Evolutionary conservation across 768 basidiomycete species (phyloP).

Genomic region (Collybiopsis luxurians): DNA sequence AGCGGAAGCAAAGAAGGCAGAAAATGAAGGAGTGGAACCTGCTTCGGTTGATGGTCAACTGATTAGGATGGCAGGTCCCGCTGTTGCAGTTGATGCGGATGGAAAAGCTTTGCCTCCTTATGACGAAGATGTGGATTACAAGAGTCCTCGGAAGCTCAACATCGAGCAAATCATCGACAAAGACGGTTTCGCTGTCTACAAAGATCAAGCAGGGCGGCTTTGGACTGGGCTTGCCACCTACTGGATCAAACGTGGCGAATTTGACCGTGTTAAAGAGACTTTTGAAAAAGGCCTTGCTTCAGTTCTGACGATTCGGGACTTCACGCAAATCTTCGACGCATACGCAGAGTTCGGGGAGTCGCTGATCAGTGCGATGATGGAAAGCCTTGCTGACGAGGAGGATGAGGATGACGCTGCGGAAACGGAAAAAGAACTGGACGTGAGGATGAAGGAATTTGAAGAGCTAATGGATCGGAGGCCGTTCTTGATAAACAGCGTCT

Average conservation of each 20-base stretch:
- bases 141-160: conserved; percentile 68
- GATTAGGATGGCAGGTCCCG: conserved; percentile 68
- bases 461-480: conserved; percentile 92
- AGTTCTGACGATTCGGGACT: conserved; percentile 93
- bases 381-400: conserved; percentile 74
- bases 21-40: conserved; percentile 27
- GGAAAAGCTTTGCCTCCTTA: conserved; percentile 52
- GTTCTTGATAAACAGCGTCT: conserved; percentile 94
- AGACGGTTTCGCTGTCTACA: conserved; percentile 87
- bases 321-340: conserved; percentile 96
- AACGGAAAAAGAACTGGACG: conserved; percentile 80
- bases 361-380: conserved; percentile 88
- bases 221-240: conserved; percentile 98
- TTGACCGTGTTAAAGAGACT: conserved; percentile 82
- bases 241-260: conserved; percentile 97
- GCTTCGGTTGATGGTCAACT: conserved; percentile 59
- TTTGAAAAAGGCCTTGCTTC: conserved; percentile 84
- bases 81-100: conserved; percentile 49
- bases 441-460: conserved; percentile 90
- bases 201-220: conserved; percentile 93
- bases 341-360: conserved; percentile 94
- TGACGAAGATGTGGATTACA: conserved; percentile 83
- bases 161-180: conserved; percentile 81
- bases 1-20: conserved; percentile 29
- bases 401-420: conserved; percentile 80